A percentile compares a stretch with the other conserved stretches of the same genome.
Evolutionary conservation across 257 asterid genomes (phyloP).

Genomic region (Ligustrum vulgare): DNA sequence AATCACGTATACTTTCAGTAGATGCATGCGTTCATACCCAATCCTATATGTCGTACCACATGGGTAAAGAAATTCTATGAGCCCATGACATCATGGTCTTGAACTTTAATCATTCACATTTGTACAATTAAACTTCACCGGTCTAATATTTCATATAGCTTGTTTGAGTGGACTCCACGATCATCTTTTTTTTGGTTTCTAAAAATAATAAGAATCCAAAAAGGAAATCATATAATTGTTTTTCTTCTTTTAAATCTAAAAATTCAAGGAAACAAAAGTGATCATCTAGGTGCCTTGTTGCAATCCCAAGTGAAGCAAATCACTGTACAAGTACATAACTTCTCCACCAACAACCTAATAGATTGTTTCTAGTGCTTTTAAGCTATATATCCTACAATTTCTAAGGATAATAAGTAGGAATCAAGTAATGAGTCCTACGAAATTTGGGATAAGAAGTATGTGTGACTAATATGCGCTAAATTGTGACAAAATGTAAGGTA

Average conservation of each 20-base stretch:
- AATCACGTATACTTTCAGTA: too few species aligned
- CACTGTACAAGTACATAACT: not conserved
- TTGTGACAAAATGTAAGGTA: not conserved
- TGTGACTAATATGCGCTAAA: not conserved
- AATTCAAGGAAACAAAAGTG: not conserved
- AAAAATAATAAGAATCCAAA: not conserved
- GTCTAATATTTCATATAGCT: not conserved
- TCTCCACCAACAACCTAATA: not conserved
- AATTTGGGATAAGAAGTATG: too few species aligned
- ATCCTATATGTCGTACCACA: too few species aligned
- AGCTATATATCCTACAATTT: too few species aligned
- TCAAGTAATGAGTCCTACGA: too few species aligned
- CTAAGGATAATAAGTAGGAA: too few species aligned
- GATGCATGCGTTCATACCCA: too few species aligned
- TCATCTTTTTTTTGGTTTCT: not conserved
- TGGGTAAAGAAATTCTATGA: too few species aligned
- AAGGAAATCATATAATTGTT: not conserved
- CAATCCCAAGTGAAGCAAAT: not conserved
- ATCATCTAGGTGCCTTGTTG: slow-evolving; percentile 2
- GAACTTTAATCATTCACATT: not conserved
- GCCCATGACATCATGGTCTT: too few species aligned
- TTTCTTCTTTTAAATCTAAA: not conserved
- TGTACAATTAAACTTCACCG: not conserved
- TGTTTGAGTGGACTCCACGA: not conserved
- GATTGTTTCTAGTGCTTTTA: too few species aligned